Base-by-base conservation (phyloP, 2,329 filamentous ascomycete species). In the Aspergillus arachidicola region DNA sequence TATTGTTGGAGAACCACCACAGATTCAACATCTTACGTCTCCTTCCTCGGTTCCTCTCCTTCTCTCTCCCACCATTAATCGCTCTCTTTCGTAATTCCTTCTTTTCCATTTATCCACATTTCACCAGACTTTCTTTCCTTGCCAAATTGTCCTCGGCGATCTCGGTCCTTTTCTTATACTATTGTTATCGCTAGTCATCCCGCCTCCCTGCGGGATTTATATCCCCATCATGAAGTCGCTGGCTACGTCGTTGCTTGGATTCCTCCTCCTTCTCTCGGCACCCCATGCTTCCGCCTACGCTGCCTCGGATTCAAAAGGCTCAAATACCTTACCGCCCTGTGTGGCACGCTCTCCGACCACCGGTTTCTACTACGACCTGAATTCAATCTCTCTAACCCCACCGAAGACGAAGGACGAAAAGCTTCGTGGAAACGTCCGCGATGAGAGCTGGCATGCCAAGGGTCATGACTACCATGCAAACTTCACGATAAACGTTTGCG, bases 301-400 rank as follows among this genome's bases (percentile, higher is more conserved):
- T 43, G 77, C 79, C 55, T 74, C 78, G 28, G 76, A 80, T 43
- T 74, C 78, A 64, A 71, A 79, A 68, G 75, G 82, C 73, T 63
- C 71, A 46, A 73, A 83, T 64, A 71, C 78, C n/a, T 74, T 79
- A 51, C 81, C 83, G 60, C 84, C 87, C 65, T 90, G 87, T 73
- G 87, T 87, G n/a, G 84, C 87, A 61, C 82, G 84, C 66, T 89
- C 86, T 28, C 84, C 86, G 4, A 83, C 81, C n/a, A 85, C 82
- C 14, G 86, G 87, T 61, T 80, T 85, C 60, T 89, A 87, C 79
- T 89, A 88, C 77, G 87, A 90, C 71, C 80, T 90, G 32, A 87
- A 83, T 68, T 79, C 83, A 9, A 82, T 90, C 66, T 83, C 82
- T 34, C 75, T 88, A 58, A 78, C 78, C 43, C 82, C 83, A 38